phyloP scores from a whole-genome alignment of 371 early-diverging fungal species.

The Umbelopsis sp. region DNA sequence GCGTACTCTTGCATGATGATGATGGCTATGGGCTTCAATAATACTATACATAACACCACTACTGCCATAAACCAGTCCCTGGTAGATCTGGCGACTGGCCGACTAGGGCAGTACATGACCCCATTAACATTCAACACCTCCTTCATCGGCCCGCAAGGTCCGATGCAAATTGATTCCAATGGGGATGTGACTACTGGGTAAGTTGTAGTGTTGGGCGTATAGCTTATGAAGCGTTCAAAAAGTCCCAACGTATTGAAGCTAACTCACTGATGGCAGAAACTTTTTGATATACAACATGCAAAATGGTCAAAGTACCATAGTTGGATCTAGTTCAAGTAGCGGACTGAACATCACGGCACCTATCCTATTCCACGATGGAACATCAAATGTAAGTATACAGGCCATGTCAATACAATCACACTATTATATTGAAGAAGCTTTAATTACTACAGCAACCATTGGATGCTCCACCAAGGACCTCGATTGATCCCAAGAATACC shows the following conservation, averaged over 20 bases:
- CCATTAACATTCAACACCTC: slow-evolving; percentile 51
- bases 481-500: slow-evolving; percentile 43
- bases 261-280: slow-evolving; percentile 34
- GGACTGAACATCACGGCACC: slow-evolving; percentile 21
- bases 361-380: slow-evolving; percentile 27
- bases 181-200: slow-evolving; percentile 55
- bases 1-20: slow-evolving; percentile 63
- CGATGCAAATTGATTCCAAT: slow-evolving; percentile 58
- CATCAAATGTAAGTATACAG: slow-evolving; percentile 19
- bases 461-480: slow-evolving; percentile 30
- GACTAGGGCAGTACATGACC: slow-evolving; percentile 35
- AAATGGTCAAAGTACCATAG: slow-evolving; percentile 33
- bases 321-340: neutral
- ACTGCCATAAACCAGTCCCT: slow-evolving; percentile 17
- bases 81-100: slow-evolving; percentile 29
- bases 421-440: no score
- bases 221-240: no score
- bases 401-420: no score
- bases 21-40: slow-evolving; percentile 53
- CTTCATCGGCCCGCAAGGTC: slow-evolving; percentile 61
- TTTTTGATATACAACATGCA: slow-evolving; percentile 57
- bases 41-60: slow-evolving; percentile 31
- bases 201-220: neutral
- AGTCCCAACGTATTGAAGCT: neutral
- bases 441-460: slow-evolving; percentile 28